Base-by-base conservation (phyloP, 192 early-diverging fungal species). In the Bifiguratus adelaidae region DNA sequence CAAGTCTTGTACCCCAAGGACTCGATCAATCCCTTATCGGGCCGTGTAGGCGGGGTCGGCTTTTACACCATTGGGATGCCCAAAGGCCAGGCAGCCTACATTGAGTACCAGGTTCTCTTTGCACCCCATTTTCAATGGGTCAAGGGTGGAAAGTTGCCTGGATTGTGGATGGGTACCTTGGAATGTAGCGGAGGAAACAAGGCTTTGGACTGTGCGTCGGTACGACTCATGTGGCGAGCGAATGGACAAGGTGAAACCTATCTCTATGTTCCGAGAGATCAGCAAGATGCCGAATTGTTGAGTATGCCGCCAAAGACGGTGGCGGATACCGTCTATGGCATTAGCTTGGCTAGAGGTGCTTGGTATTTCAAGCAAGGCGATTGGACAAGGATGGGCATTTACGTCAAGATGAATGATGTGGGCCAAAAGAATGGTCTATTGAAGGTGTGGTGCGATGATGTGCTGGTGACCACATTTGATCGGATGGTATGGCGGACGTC, bases 71-170 rank as follows among this genome's bases (percentile, higher is more conserved):
- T 26, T 7, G 16, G 30, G 4, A 16, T 13, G 15, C 15, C 35
- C 0, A 6, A 21, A 6, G 16, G n/a, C 1, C 22, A 40, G n/a
- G 49, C 36, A 12, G 16, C 25, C 2, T 50, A 50, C 24, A 7
- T 78, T 23, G 60, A 70, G 29, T 80, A 64, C 34, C 52, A 74
- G 32, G 55, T 71, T 20, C 48, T 41, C 18, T 74, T 74, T 44
- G 36, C 68, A 27, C 46, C 48, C 9, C 60, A 58, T 0, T 80
- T 80, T 51, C 48, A 72, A n/a, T 80, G 69, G 54, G 64, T 68
- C 27, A 65, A 63, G 26, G 77, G 77, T 23, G 77, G 77, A 3
- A 79, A 79, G 30, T 49, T 79, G 7, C 77, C 77, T 2, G 77
- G 77, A 24, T 47, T 76, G 15, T 66, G 33, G 44, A 48, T 23